Base-by-base conservation (phyloP, 805 yeast species). In the Candida patagonica region DNA sequence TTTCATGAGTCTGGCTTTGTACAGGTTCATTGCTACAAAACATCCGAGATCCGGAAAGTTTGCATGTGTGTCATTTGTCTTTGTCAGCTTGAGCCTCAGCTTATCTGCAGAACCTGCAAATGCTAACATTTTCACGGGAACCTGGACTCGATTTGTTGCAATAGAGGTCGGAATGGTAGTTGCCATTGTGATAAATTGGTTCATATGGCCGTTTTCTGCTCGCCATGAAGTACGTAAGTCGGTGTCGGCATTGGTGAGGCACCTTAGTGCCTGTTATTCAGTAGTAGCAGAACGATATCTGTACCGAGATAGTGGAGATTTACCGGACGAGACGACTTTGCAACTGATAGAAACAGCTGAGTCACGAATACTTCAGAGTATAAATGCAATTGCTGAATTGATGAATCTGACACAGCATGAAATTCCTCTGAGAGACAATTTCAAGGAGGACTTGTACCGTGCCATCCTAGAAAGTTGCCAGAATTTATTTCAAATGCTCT, bases 201-300 rank as follows among this genome's bases (percentile, higher is more conserved):
- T 68, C 0, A 48, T 70, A 10, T 70, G 75, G 74, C 70, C 76
- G 1, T 69, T 67, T 48, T 59, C 59, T 17, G 70, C 74, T 2
- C 61, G 67, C 30, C 56, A 55, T 7, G 73, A 68, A 39, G 55
- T 70, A 4, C 60, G 67, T 25, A 40, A 54, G 2, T 63, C 72
- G 0, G 50, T 64, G 16, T 53, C 73, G 0, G 56, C 62, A 1
- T 44, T 71, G 27, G 47, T 71, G 8, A 54, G 62, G 4, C 67
- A 71, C 43, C 54, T 71, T 19, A 61, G 69, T 6, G 69, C 67
- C 44, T 64, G 71, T 0, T 71, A 68, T 44, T 74, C 68, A 44
- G 55, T 65, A 10, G 67, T 71, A 4, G 59, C 70, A 17, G 76
- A 70, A 38, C 54, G 75, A 35, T 71, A 68, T 42, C 50, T 71